phyloP scores from a whole-genome alignment of 2,329 filamentous ascomycete species.

The Stachybotrys elegans region DNA sequence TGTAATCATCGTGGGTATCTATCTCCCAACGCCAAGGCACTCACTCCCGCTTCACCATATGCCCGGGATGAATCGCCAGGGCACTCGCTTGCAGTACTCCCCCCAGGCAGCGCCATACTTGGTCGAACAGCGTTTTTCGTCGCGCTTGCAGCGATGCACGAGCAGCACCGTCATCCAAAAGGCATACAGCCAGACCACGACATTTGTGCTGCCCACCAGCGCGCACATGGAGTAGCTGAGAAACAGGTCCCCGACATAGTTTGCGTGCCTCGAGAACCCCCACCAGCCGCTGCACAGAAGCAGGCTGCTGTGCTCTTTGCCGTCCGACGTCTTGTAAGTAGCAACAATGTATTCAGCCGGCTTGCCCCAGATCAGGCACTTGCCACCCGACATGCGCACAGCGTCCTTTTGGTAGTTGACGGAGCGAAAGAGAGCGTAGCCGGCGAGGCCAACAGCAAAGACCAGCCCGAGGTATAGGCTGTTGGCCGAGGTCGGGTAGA shows the following conservation, averaged over 20 bases:
- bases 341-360: slow-evolving; percentile 31
- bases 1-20: too few species aligned
- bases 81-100: slow-evolving; percentile 34
- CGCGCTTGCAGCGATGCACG: slow-evolving; percentile 38
- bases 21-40: too few species aligned
- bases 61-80: slow-evolving; percentile 33
- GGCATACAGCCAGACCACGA: slow-evolving; percentile 39
- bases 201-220: slow-evolving; percentile 27
- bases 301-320: slow-evolving; percentile 28
- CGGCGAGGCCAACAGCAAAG: slow-evolving; percentile 17
- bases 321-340: slow-evolving; percentile 35
- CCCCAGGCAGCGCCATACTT: slow-evolving; percentile 42
- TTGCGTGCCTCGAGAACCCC: slow-evolving; percentile 23
- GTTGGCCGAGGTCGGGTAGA: slow-evolving; percentile 29
- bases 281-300: slow-evolving; percentile 23
- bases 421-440: slow-evolving; percentile 38
- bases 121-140: slow-evolving; percentile 36
- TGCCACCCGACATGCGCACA: slow-evolving; percentile 31
- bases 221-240: slow-evolving; percentile 35
- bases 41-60: too few species aligned
- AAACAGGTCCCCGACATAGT: slow-evolving; percentile 21
- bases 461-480: slow-evolving; percentile 15
- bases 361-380: slow-evolving; percentile 38
- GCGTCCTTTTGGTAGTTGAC: slow-evolving; percentile 41
- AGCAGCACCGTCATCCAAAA: slow-evolving; percentile 39